Evolutionary conservation across 1,284 basidiomycete genomes (phyloP), one percentile per base, ranked within the genome.

Genomic region (Lignosus rhinocerotis): DNA sequence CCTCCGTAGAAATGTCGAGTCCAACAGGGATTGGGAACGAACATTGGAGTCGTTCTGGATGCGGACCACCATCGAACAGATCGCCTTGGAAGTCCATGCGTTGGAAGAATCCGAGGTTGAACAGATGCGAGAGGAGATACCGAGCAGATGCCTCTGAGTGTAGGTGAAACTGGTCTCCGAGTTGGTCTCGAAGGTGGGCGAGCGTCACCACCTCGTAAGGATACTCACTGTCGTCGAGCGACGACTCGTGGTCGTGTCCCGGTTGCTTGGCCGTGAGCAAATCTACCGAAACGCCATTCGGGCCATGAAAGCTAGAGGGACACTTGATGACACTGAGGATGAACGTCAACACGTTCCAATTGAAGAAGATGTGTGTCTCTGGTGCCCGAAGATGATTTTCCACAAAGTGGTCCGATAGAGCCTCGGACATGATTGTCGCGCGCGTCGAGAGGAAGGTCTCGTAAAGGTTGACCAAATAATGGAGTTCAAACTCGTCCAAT

Each of bases 21-120:
- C 87, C 82, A 3, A 88, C 72, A 0, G 91, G 90, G 12, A 93
- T 69, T 0, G 84, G 83, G 65, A 92, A 92, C 6, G 74, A 71
- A 65, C 85, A 88, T 42, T 74, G 68, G 14, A 75, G 48, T 65
- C 73, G 61, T 65, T 73, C 58, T 42, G 60, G 67, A 52, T 64
- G 70, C 3, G 66, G 52, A 6, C 59, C 60, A 14, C 72, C 69
- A 17, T 73, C 70, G 63, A 84, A 79, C 31, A 81, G 67, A 5
- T 69, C 59, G 16, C 68, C 58, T n/a, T 69, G 60, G 31, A 65
- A 59, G 64, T 85, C 80, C 14, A 76, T 48, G 36, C 80, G 75
- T 34, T 80, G 75, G 60, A 89, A 80, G 61, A 91, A 80, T 9
- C 88, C 87, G 17, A 86, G 72, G 34, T 82, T 78, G 45, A 81